Percentiles rank a stretch among this genome's conserved stretches.
Conservation (phyloP, 1,284 basidiomycete species). For the Rhodotorula sp. region DNA sequence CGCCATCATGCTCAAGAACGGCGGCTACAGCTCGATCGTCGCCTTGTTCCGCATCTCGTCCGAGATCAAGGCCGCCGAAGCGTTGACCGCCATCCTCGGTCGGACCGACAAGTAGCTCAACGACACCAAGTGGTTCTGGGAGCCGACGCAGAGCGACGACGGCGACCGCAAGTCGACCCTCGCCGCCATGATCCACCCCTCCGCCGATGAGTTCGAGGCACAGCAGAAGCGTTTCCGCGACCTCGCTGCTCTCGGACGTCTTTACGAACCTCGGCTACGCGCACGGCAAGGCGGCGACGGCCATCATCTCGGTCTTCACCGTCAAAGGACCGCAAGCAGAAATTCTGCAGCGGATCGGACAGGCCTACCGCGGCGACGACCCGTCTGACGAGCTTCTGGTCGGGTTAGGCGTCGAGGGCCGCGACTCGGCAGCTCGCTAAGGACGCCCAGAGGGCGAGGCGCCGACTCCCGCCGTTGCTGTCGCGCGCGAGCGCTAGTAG, state of each 20-base stretch:
- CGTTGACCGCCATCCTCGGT: slow-evolving; percentile 68
- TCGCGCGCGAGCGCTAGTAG: slow-evolving; percentile 15
- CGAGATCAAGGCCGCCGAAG: slow-evolving; percentile 76
- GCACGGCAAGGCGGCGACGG: slow-evolving; percentile 73
- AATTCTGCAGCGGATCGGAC: slow-evolving; percentile 72
- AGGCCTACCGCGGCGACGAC: slow-evolving; percentile 71
- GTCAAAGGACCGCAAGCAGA: slow-evolving; percentile 58
- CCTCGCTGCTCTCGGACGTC: slow-evolving; percentile 80
- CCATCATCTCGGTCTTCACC: slow-evolving; percentile 74
- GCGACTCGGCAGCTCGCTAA: slow-evolving; percentile 28
- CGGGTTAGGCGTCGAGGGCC: slow-evolving; percentile 26
- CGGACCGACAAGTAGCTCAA: slow-evolving; percentile 70
- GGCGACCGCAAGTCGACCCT: slow-evolving; percentile 61
- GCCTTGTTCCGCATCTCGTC: slow-evolving; percentile 84
- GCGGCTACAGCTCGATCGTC: slow-evolving; percentile 78
- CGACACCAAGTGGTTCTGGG: slow-evolving; percentile 72
- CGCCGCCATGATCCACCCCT: slow-evolving; percentile 58
- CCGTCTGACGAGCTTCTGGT: slow-evolving; percentile 31
- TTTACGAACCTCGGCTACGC: slow-evolving; percentile 81
- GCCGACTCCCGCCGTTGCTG: slow-evolving; percentile 5
- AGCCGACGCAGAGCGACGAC: slow-evolving; percentile 41
- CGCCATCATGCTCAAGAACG: slow-evolving; percentile 80
- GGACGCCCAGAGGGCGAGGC: slow-evolving; percentile 28
- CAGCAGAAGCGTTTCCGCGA: slow-evolving; percentile 71
- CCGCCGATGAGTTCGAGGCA: slow-evolving; percentile 54